Percentiles rank a stretch among this genome's conserved stretches.
phyloP scores from a whole-genome alignment of 1,284 basidiomycete species.

The Fomitopsis pinicola region DNA sequence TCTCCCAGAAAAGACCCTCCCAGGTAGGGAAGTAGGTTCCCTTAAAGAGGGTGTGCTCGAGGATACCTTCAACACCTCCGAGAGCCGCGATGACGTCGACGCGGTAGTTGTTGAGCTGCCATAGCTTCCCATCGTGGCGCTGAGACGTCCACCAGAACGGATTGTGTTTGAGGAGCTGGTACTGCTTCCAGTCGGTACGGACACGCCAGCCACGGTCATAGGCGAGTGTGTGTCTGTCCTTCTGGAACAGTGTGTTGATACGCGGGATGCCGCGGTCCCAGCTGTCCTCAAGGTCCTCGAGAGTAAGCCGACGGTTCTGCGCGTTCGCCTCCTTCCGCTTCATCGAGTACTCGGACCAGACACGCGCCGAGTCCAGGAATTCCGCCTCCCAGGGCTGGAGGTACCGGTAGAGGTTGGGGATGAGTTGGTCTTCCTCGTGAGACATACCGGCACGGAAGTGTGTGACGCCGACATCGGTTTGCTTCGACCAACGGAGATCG shows the following conservation, averaged over 20 bases:
- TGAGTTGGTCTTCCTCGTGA: conserved; percentile 91
- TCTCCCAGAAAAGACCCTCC: conserved; percentile 97
- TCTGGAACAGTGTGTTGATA: conserved; percentile 97
- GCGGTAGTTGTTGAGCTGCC: conserved; percentile 98
- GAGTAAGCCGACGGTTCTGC: conserved; percentile 91
- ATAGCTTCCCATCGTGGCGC: conserved; percentile 96
- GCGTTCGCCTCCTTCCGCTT: conserved; percentile 99
- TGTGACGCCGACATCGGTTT: conserved; percentile 94
- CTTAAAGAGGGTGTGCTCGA: conserved; percentile 98
- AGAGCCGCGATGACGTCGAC: conserved; percentile 99
- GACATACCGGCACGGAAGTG: conserved; percentile 99
- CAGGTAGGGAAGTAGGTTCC: conserved; percentile 94
- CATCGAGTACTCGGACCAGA: conserved; percentile 99
- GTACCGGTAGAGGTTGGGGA: conserved; percentile 97
- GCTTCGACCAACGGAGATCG: conserved; percentile 96
- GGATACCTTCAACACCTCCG: conserved; percentile 95
- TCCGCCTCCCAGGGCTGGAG: conserved; percentile 99
- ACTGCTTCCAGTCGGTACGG: conserved; percentile 96
- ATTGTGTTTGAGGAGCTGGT: conserved; percentile 91
- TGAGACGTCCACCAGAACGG: conserved; percentile 99
- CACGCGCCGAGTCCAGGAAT: conserved; percentile 96
- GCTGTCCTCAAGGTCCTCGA: conserved; percentile 97
- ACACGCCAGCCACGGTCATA: conserved; percentile 99
- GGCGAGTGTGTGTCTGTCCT: conserved; percentile 95
- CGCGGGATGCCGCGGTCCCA: conserved; percentile 99